Conservation (phyloP, 2,329 filamentous ascomycete genomes). For the Emydomyces testavorans region DNA sequence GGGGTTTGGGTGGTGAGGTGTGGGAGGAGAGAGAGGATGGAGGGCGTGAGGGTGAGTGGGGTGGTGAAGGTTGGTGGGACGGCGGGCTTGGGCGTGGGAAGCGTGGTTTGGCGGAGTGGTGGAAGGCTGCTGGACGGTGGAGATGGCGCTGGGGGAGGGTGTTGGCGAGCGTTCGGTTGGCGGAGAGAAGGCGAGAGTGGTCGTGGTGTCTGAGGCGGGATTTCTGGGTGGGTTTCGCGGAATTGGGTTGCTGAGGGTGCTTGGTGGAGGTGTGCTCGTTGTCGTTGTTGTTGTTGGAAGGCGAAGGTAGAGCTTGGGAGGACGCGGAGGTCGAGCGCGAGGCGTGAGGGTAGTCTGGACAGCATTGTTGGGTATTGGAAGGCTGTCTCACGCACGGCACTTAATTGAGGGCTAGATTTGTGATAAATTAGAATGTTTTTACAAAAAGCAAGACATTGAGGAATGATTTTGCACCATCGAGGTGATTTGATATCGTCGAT, state of each 20-base stretch:
- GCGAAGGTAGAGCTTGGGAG: slow-evolving; percentile 8
- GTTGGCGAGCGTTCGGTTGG: slow-evolving; percentile 16
- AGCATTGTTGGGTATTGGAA: slow-evolving; percentile 24
- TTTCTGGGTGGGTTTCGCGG: slow-evolving; percentile 23
- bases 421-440: too few species aligned
- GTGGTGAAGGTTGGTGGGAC: slow-evolving; percentile 29
- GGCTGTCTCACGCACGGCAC: background rate
- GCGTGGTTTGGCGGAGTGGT: slow-evolving; percentile 14
- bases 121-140: slow-evolving; percentile 9
- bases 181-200: slow-evolving; percentile 21
- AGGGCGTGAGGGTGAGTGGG: slow-evolving; percentile 33
- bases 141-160: slow-evolving; percentile 11
- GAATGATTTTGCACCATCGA: too few species aligned
- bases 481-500: too few species aligned
- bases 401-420: too few species aligned
- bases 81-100: slow-evolving; percentile 24
- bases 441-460: too few species aligned
- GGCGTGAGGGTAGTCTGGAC: slow-evolving; percentile 25
- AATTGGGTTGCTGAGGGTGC: slow-evolving; percentile 24
- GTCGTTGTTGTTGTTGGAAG: too few species aligned
- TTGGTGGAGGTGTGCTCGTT: slow-evolving; percentile 35
- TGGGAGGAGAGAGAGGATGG: slow-evolving; percentile 35
- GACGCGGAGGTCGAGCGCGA: slow-evolving; percentile 20
- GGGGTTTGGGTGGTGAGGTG: slow-evolving; percentile 35
- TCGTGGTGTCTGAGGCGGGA: slow-evolving; percentile 19